Evolutionary conservation across 1,139 yeast genomes (phyloP).

Genomic region (Taphrina populina): DNA sequence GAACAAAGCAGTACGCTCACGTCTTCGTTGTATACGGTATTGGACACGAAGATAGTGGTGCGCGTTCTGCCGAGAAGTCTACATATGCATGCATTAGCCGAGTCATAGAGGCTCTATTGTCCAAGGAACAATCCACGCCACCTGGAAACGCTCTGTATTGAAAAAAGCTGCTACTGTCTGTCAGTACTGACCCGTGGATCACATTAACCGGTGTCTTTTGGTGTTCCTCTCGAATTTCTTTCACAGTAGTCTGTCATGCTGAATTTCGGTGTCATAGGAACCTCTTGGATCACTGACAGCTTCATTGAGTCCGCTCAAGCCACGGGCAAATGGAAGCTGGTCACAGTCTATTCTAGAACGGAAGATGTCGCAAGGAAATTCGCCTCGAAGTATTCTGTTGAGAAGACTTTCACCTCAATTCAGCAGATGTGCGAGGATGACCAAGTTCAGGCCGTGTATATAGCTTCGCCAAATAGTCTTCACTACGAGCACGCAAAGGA

Average conservation of each 20-base stretch:
- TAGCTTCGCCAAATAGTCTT: constrained; percentile 61
- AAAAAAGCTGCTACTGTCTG: too few species aligned
- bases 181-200: too few species aligned
- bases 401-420: constrained; percentile 39
- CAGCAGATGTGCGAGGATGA: constrained; percentile 50
- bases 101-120: too few species aligned
- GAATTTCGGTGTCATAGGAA: constrained; percentile 25
- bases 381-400: constrained; percentile 9
- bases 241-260: constrained; percentile 9
- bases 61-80: too few species aligned
- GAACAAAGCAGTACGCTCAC: too few species aligned
- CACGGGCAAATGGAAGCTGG: constrained; percentile 21
- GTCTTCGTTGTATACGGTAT: too few species aligned
- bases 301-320: constrained; percentile 26
- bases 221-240: background rate
- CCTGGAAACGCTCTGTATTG: too few species aligned
- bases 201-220: background rate
- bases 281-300: constrained; percentile 31
- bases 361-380: constrained; percentile 10
- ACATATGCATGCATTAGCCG: too few species aligned
- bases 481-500: constrained; percentile 55
- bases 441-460: constrained; percentile 56
- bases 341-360: constrained; percentile 23
- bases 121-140: too few species aligned
- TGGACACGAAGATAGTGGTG: too few species aligned